A percentile compares a stretch with the other conserved stretches of the same genome.
phyloP scores from a whole-genome alignment of 1,284 basidiomycete species.

The Sanguinoderma infundibulare region DNA sequence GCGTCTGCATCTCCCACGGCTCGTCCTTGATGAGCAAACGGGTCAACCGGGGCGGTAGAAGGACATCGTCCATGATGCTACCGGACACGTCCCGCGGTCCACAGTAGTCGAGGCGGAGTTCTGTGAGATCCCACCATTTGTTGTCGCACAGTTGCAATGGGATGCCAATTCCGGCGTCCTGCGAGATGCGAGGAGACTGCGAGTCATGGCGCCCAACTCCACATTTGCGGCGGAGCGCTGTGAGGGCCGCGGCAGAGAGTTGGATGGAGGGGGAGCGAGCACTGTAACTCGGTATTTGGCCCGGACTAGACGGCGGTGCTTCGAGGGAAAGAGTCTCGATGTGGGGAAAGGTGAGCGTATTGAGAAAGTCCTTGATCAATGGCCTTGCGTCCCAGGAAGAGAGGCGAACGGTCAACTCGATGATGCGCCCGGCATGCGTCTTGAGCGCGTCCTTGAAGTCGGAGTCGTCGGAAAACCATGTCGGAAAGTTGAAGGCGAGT shows the following conservation, averaged over 20 bases:
- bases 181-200: background rate
- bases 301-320: too few relatives aligned
- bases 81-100: background rate
- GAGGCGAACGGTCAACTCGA: too few relatives aligned
- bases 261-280: too few relatives aligned
- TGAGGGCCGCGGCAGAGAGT: too few relatives aligned
- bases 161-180: background rate
- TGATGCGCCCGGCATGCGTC: too few relatives aligned
- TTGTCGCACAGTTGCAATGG: background rate
- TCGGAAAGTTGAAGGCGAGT: background rate
- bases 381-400: too few relatives aligned
- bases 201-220: background rate
- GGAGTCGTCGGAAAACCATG: too few relatives aligned
- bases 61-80: background rate
- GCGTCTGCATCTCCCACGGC: background rate
- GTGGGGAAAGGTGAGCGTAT: too few relatives aligned
- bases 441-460: too few relatives aligned
- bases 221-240: background rate
- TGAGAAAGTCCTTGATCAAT: too few relatives aligned
- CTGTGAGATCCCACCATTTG: background rate
- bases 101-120: background rate
- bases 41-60: background rate
- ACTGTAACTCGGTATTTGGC: too few relatives aligned
- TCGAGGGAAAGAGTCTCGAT: too few relatives aligned
- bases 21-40: background rate